phyloP scores from a whole-genome alignment of 495 filamentous ascomycete species.

The Podospora anserina region DNA sequence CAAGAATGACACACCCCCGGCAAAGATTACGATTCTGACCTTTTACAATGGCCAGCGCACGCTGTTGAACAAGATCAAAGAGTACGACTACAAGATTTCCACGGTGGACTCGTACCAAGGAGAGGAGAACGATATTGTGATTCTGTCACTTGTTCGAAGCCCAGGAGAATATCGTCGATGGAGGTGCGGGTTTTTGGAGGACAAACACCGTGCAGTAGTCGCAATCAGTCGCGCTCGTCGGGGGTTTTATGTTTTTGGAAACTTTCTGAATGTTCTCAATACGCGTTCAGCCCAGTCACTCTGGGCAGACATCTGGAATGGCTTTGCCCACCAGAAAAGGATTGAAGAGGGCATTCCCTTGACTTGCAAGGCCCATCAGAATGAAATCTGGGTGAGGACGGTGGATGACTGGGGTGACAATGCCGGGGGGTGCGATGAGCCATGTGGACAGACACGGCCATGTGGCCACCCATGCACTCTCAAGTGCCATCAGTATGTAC shows the following conservation, averaged over 20 bases:
- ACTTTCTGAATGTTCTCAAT: conserved; percentile 53
- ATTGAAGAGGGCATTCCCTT: conserved; percentile 33
- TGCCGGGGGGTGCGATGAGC: conserved; percentile 56
- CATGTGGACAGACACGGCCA: conserved; percentile 44
- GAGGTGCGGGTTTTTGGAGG: conserved; percentile 66
- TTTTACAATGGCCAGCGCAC: conserved; percentile 89
- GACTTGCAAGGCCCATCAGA: conserved; percentile 40
- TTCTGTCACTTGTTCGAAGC: conserved; percentile 82
- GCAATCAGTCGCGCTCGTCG: conserved; percentile 81
- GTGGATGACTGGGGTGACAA: conserved; percentile 52
- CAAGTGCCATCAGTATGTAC: conserved; percentile 46
- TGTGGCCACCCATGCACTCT: conserved; percentile 46
- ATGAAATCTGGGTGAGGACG: conserved; percentile 37
- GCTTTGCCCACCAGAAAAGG: conserved; percentile 29
- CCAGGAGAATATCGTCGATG: conserved; percentile 22
- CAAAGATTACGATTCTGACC: conserved; percentile 78
- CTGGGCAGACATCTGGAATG: conserved; percentile 37
- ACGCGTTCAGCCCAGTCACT: conserved; percentile 38
- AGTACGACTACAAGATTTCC: conserved; percentile 57
- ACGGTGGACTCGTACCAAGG: conserved; percentile 95
- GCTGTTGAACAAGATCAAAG: conserved; percentile 42
- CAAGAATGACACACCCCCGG: conserved; percentile 55
- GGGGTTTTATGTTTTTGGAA: conserved; percentile 88
- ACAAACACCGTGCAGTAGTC: conserved; percentile 80
- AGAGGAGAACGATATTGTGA: conserved; percentile 83